Evolutionary conservation across 2,329 filamentous ascomycete genomes (phyloP).

Genomic region (Penicillium brasilianum): DNA sequence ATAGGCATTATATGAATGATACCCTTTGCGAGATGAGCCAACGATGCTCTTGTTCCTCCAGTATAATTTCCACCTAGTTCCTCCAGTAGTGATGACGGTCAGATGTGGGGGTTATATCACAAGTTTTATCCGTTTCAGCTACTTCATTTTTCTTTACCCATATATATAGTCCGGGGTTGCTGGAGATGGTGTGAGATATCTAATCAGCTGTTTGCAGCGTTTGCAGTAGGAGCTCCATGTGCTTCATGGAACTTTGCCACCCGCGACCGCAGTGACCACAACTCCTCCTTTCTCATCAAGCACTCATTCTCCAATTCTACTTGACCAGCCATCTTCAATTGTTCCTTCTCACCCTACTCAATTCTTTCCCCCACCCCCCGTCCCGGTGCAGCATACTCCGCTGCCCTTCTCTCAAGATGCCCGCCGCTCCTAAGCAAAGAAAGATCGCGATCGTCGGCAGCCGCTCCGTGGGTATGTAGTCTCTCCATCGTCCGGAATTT

Average conservation of each 20-base stretch:
- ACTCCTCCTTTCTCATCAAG: slow-evolving; percentile 14
- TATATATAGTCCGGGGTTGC: not conserved
- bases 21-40: not conserved
- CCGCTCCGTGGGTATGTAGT: slow-evolving; percentile 77
- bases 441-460: slow-evolving; percentile 97
- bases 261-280: slow-evolving; percentile 14
- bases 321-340: not conserved
- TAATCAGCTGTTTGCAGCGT: slow-evolving; percentile 31
- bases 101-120: not conserved
- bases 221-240: slow-evolving; percentile 31
- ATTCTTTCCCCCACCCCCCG: not conserved
- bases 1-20: not conserved
- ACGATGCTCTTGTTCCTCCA: not conserved
- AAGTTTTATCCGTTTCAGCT: not conserved
- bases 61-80: not conserved
- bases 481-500: not conserved
- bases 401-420: slow-evolving; percentile 55
- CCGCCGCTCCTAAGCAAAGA: slow-evolving; percentile 78
- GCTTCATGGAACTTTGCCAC: slow-evolving; percentile 34
- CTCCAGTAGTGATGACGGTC: not conserved
- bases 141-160: not conserved
- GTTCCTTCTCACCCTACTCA: not conserved
- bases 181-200: slow-evolving; percentile 9
- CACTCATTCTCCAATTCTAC: slow-evolving; percentile 7
- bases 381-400: not conserved